Conservation (phyloP, 2,329 filamentous ascomycete genomes). For the Berkeleyomyces basicola region DNA sequence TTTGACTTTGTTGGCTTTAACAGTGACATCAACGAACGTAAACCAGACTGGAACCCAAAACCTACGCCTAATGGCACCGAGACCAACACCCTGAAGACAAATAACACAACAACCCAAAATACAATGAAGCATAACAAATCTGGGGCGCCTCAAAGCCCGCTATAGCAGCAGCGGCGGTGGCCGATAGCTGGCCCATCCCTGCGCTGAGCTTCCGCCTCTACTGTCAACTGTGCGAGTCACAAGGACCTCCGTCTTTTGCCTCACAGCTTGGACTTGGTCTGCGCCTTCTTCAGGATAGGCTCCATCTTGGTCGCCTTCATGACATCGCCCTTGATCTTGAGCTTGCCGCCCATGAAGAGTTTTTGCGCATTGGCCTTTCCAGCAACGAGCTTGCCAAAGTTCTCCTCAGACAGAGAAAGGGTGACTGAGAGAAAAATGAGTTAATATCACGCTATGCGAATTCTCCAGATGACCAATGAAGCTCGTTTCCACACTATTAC, state of each 20-base stretch:
- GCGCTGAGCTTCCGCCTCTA: not conserved
- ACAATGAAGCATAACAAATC: not conserved
- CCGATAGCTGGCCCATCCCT: not conserved
- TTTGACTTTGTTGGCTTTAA: not conserved
- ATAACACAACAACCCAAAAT: not conserved
- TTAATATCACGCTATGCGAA: conserved; percentile 4
- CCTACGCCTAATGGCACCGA: not conserved
- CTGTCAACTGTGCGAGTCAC: not conserved
- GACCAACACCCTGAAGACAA: not conserved
- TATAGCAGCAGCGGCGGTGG: not conserved
- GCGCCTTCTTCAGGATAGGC: conserved; percentile 76
- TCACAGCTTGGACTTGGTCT: conserved; percentile 69
- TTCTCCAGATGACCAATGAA: not conserved
- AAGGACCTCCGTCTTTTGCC: conserved; percentile 2
- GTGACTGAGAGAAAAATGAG: conserved; percentile 43
- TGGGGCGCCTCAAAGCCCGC: not conserved
- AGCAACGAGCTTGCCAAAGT: conserved; percentile 67
- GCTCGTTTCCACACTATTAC: conserved; percentile 18
- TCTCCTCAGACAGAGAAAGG: conserved; percentile 65
- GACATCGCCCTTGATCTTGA: conserved; percentile 95
- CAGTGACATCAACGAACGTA: not conserved
- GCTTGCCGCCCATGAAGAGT: conserved; percentile 94
- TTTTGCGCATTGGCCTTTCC: conserved; percentile 91
- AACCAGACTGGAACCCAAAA: not conserved
- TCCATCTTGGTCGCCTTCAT: conserved; percentile 99